These are phyloP conservation scores for Gleditsia sinensis DNA, from an alignment of 306 rosid genomes.

Conservation along the genomic window DNA sequence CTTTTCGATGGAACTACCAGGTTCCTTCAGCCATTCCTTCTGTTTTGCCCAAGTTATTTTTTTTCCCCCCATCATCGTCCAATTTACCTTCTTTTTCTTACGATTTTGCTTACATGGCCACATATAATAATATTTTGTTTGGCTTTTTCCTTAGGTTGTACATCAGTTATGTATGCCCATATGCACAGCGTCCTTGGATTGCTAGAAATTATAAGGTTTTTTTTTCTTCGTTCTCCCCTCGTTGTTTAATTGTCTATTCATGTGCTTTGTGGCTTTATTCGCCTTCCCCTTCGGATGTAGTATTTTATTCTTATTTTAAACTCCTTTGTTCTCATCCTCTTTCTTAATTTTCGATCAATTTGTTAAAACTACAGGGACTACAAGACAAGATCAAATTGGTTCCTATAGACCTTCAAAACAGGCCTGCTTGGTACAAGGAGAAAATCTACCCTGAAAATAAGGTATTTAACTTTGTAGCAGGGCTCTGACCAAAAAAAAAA, in stretches of 20 bases:
- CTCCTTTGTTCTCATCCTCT: not conserved
- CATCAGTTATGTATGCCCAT: conserved; percentile 59
- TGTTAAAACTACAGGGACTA: conserved; percentile 55
- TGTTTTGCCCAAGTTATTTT: not conserved
- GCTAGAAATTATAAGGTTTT: conserved; percentile 74
- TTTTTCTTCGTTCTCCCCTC: not conserved
- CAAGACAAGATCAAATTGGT: conserved; percentile 72
- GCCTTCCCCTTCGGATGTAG: not conserved
- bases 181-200: conserved; percentile 89
- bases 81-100: not conserved
- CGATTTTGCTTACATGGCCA: not conserved
- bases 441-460: conserved; percentile 76
- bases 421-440: conserved; percentile 95
- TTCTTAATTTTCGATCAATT: not conserved
- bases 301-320: not conserved
- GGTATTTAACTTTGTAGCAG: conserved; percentile 34
- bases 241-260: not conserved
- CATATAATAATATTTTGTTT: not conserved
- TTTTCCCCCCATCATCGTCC: not conserved
- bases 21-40: conserved; percentile 32
- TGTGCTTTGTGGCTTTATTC: not conserved
- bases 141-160: conserved; percentile 50
- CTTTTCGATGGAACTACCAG: conserved; percentile 88
- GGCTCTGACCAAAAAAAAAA: no score
- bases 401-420: conserved; percentile 57